A percentile compares a stretch with the other conserved stretches of the same genome.
Conservation (phyloP, 345 rosid genomes). For the Orychophragmus violaceus region DNA sequence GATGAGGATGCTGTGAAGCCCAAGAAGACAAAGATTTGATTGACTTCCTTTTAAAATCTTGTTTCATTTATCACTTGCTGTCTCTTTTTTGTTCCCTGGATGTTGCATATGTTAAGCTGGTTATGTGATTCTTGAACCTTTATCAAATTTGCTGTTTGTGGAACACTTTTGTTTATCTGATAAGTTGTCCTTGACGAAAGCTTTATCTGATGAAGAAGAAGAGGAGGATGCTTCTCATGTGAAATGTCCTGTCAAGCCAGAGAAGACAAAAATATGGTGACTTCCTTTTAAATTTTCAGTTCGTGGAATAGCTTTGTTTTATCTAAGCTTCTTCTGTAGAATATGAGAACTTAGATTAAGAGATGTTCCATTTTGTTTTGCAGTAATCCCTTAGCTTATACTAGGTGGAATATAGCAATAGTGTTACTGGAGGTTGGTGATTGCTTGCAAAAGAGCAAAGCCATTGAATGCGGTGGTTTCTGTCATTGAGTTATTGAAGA, state of each 20-base stretch:
- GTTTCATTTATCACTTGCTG: neutral
- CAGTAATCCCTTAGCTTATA: neutral
- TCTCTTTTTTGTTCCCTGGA: neutral
- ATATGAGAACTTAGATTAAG: neutral
- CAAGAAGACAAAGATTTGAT: constrained; percentile 55
- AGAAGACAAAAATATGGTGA: too few species aligned
- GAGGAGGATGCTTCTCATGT: too few species aligned
- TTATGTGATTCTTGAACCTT: neutral
- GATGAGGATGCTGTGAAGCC: constrained; percentile 38
- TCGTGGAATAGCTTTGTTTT: too few species aligned
- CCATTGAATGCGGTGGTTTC: neutral
- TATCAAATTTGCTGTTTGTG: neutral
- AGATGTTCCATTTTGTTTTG: neutral
- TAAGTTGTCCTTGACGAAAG: too few species aligned
- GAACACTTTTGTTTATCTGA: neutral
- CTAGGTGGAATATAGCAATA: neutral
- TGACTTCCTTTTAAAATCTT: neutral
- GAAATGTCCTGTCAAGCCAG: too few species aligned
- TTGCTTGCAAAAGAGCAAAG: neutral
- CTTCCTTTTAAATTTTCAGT: too few species aligned
- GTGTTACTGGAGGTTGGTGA: neutral
- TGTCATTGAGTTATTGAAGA: neutral
- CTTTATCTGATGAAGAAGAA: too few species aligned
- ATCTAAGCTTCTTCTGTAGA: too few species aligned
- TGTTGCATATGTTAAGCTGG: neutral